phyloP scores from a whole-genome alignment of 306 rosid species.

The Biancaea sappan region DNA sequence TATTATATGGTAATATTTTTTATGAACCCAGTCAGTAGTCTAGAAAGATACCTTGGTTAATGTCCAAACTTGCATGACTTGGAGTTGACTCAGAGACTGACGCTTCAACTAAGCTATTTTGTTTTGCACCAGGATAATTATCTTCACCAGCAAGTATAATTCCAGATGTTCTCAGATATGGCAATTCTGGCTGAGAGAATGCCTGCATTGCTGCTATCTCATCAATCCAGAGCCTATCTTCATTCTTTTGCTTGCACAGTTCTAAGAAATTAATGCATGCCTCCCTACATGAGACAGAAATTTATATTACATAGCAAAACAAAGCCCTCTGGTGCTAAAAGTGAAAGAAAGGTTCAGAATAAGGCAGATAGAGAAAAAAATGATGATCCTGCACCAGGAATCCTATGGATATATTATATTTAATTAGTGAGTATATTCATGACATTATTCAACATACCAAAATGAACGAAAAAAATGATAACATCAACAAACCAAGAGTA shows the following conservation, averaged over 20 bases:
- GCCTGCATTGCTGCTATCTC: constrained; percentile 98
- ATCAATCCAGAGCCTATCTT: constrained; percentile 91
- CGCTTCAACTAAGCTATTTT: constrained; percentile 53
- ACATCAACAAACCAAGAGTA: neutral
- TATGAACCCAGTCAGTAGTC: neutral
- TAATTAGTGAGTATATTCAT: neutral
- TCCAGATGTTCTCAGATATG: constrained; percentile 80
- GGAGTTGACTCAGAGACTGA: constrained; percentile 72
- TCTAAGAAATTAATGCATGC: constrained; percentile 87
- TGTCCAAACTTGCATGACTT: constrained; percentile 85
- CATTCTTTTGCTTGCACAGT: constrained; percentile 90
- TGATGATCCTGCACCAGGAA: neutral
- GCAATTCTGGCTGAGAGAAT: constrained; percentile 64
- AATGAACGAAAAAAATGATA: neutral
- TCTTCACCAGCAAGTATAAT: constrained; percentile 94
- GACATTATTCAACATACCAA: neutral
- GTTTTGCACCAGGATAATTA: constrained; percentile 49
- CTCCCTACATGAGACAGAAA: constrained; percentile 60
- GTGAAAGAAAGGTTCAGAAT: neutral
- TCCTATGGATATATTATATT: constrained; percentile 1
- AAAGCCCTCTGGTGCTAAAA: neutral
- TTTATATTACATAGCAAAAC: constrained; percentile 29
- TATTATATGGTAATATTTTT: constrained; percentile 2
- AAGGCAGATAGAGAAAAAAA: neutral
- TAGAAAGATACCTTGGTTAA: constrained; percentile 68